Percentiles rank a stretch among this genome's conserved stretches.
phyloP scores from a whole-genome alignment of 257 asterid species.

The Paraleonurus japonicus region DNA sequence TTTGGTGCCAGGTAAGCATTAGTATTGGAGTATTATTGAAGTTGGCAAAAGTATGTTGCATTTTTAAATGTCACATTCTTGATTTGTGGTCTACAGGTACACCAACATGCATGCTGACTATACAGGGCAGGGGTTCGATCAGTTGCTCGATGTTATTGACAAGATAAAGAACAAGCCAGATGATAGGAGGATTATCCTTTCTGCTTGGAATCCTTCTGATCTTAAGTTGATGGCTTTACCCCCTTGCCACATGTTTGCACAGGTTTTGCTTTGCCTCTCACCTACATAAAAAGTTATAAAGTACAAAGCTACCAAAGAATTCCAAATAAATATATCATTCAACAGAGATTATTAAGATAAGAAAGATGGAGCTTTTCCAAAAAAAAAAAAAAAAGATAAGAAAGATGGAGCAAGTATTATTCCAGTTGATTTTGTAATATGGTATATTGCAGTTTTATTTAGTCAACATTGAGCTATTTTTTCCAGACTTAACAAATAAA shows the following conservation, averaged over 20 bases:
- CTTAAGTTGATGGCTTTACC: conserved; percentile 76
- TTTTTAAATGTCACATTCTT: not conserved
- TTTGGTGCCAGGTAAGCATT: conserved; percentile 71
- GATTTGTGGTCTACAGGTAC: conserved; percentile 44
- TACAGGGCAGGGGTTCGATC: conserved; percentile 82
- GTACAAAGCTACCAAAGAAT: not conserved
- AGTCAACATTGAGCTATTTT: conserved; percentile 67
- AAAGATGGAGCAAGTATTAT: too few relatives aligned
- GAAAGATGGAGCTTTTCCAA: too few relatives aligned
- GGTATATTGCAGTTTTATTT: conserved; percentile 57
- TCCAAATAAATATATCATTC: not conserved
- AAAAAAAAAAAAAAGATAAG: too few relatives aligned
- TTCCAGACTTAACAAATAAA: conserved; percentile 66
- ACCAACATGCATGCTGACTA: conserved; percentile 72
- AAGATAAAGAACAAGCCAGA: conserved; percentile 69
- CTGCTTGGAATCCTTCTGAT: conserved; percentile 91
- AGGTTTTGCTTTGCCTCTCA: conserved; percentile 39
- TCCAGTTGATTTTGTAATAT: not conserved
- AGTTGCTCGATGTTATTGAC: conserved; percentile 64
- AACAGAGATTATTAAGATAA: not conserved
- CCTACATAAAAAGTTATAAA: not conserved
- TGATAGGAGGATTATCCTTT: conserved; percentile 64
- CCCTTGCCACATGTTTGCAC: conserved; percentile 90
- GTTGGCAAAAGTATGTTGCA: not conserved
- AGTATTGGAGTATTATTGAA: not conserved